These are phyloP conservation scores for Chlamydomonas reinhardtii DNA, from an alignment of 163 green algal species.

Conservation along the genomic window DNA sequence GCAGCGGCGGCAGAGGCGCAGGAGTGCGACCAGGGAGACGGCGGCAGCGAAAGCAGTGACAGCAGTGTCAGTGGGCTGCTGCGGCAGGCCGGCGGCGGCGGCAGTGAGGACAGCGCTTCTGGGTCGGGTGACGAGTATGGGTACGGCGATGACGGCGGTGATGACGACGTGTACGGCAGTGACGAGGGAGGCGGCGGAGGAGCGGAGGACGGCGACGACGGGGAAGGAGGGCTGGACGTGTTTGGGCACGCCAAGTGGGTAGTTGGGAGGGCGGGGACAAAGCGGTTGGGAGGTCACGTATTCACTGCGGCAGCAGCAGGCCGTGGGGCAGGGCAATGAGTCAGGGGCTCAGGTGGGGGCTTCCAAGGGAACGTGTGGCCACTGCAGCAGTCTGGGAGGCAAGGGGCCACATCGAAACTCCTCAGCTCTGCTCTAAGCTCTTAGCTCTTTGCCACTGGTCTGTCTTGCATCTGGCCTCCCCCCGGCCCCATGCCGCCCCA, in stretches of 20 bases:
- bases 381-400: too few species aligned
- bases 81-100: background rate
- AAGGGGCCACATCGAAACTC: too few species aligned
- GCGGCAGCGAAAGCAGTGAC: background rate
- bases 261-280: too few species aligned
- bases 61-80: slow-evolving; percentile 24
- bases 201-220: background rate
- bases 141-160: background rate
- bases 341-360: too few species aligned
- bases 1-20: background rate
- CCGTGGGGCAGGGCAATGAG: too few species aligned
- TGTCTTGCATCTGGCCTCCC: too few species aligned
- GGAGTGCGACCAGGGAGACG: background rate
- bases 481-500: too few species aligned
- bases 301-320: too few species aligned
- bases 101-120: background rate
- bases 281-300: too few species aligned
- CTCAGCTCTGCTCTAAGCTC: too few species aligned
- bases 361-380: too few species aligned
- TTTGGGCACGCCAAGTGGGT: slow-evolving; percentile 55
- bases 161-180: background rate
- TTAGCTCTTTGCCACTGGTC: too few species aligned
- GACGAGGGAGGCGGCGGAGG: background rate
- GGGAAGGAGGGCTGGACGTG: slow-evolving; percentile 35
- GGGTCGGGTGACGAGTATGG: background rate